These are phyloP conservation scores for Moesziomyces aphidis DNA, from an alignment of 1,284 basidiomycete genomes.

Conservation along the genomic window DNA sequence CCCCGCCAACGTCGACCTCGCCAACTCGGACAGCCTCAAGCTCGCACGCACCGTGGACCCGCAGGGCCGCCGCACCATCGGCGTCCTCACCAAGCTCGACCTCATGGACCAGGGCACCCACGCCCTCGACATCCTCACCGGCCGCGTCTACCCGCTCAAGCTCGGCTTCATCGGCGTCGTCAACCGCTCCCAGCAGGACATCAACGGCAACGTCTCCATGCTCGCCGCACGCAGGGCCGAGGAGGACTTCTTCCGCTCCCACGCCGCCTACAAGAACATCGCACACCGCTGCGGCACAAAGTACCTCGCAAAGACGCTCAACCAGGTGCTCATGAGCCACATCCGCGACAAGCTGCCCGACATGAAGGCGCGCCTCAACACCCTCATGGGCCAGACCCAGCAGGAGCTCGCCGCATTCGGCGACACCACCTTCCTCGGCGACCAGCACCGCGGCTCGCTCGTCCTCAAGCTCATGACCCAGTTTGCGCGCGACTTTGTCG, in stretches of 20 bases:
- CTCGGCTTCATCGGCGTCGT: constrained; percentile 98
- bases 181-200: constrained; percentile 97
- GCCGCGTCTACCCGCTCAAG: constrained; percentile 95
- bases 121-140: constrained; percentile 93
- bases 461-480: constrained; percentile 90
- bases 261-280: constrained; percentile 93
- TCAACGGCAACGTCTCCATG: constrained; percentile 89
- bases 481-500: constrained; percentile 96
- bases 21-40: constrained; percentile 97
- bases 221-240: constrained; percentile 85
- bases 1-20: constrained; percentile 95
- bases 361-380: constrained; percentile 98
- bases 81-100: constrained; percentile 95
- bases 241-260: constrained; percentile 89
- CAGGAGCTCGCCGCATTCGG: constrained; percentile 97
- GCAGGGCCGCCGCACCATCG: constrained; percentile 93
- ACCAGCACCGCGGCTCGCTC: constrained; percentile 79
- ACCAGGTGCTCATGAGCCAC: constrained; percentile 95
- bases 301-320: constrained; percentile 92
- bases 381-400: constrained; percentile 98
- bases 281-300: constrained; percentile 96
- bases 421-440: constrained; percentile 90
- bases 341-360: constrained; percentile 98
- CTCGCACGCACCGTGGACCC: constrained; percentile 94
- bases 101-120: constrained; percentile 99